Percentiles rank a stretch among this genome's conserved stretches.
These are phyloP conservation scores for Eucalyptus polyanthemos DNA, from an alignment of 345 rosid species.

Conservation along the genomic window DNA sequence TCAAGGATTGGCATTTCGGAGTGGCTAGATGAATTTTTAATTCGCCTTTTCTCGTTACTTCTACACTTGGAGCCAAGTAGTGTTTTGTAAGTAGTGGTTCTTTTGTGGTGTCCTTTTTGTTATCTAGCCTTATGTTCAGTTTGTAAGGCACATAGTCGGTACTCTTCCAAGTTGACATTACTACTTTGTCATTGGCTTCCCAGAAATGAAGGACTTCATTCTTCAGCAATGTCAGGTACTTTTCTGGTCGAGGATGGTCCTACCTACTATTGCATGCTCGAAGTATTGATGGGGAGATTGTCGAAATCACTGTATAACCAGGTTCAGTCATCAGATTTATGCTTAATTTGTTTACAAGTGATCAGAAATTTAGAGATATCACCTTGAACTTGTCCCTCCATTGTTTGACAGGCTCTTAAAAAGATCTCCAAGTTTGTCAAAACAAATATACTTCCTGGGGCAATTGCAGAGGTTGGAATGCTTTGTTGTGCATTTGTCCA, in stretches of 20 bases:
- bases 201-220: conserved; percentile 90
- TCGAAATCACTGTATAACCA: conserved; percentile 78
- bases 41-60: conserved; percentile 80
- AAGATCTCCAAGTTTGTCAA: conserved; percentile 90
- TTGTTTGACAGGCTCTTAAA: conserved; percentile 67
- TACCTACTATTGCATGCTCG: conserved; percentile 95
- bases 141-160: not conserved
- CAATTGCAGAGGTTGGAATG: conserved; percentile 96
- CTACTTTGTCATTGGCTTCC: not conserved
- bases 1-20: conserved; percentile 77
- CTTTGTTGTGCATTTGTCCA: conserved; percentile 98
- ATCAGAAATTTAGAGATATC: not conserved
- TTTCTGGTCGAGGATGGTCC: conserved; percentile 99
- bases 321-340: conserved; percentile 26
- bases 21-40: conserved; percentile 95
- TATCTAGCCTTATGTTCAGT: not conserved
- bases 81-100: conserved; percentile 57
- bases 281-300: conserved; percentile 85
- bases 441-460: conserved; percentile 96
- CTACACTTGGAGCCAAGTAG: conserved; percentile 90
- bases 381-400: not conserved
- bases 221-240: conserved; percentile 89
- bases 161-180: not conserved
- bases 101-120: not conserved
- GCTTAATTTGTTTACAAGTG: not conserved